Evolutionary conservation across 352 stramenopile species (phyloP), one percentile per base, ranked within the genome.

Genomic region (Globisporangium barbulae): DNA sequence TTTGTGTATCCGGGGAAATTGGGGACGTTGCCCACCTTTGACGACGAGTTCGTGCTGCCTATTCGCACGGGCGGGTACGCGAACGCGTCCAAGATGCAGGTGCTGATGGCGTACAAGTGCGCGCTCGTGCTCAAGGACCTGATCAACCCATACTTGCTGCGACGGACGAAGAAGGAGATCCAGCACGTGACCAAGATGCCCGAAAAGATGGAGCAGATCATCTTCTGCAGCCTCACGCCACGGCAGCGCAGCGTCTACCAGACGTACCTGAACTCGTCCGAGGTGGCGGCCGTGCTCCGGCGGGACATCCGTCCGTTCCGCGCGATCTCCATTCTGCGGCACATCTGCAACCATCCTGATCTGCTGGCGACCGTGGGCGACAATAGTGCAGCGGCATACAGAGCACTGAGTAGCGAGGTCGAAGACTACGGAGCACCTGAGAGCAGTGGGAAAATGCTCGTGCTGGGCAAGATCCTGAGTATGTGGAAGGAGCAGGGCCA

Each of bases 261-360:
- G 65, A 69, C 85, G 13, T 98, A 97, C 63, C 67, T 99, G 17
- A 71, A 72, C 17, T 98, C 94, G n/a, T 72, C 94, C 53, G 90
- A 98, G 42, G 93, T 99, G 5, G 82, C 84, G n/a, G 80, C 79
- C n/a, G 92, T 99, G 22, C 64, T 98, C 28, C 72, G 63, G 0
- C 77, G 87, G 41, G 84, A 93, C 22, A 85, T 89, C 25, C 86
- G 93, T 5, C 81, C 94, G 25, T 97, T 97, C 53, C 89, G 87
- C 57, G 94, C 96, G 9, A 97, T 99, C 33, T 94, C 90, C 13
- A 89, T 98, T 19, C 79, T 99, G n/a, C 85, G 97, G 28, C 98
- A 99, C 68, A 97, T 99, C 60, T 99, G 97, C 78, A 99, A 99
- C 69, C 97, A 99, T 65, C 94, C 97, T 7, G 96, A 98, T 68